These are phyloP conservation scores for Solanum hybrid DNA, from an alignment of 305 asterid genomes.

Conservation along the genomic window DNA sequence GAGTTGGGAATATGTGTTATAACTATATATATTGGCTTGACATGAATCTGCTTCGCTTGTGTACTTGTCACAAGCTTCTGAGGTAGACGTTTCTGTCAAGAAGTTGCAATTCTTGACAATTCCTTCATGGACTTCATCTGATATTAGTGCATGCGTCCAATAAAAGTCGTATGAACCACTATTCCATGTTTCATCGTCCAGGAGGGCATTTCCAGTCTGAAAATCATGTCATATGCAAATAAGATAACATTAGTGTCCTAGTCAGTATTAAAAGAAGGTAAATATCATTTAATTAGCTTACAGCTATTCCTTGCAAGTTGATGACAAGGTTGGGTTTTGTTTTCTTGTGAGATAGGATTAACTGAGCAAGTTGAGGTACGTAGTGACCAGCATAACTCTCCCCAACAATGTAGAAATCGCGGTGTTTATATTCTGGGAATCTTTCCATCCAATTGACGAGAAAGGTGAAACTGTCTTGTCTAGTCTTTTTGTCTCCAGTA, in stretches of 20 bases:
- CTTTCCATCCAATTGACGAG: slow-evolving; percentile 54
- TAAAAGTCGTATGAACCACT: slow-evolving; percentile 34
- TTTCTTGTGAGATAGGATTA: slow-evolving; percentile 44
- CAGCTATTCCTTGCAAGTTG: slow-evolving; percentile 50
- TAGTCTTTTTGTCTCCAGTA: slow-evolving; percentile 35
- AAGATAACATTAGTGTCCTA: background rate
- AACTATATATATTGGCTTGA: slow-evolving; percentile 7
- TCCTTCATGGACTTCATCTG: slow-evolving; percentile 38
- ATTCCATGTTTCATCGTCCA: slow-evolving; percentile 27
- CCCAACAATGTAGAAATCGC: slow-evolving; percentile 48
- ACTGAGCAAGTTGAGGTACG: slow-evolving; percentile 52
- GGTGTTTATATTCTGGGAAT: slow-evolving; percentile 53
- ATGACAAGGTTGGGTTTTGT: slow-evolving; percentile 35
- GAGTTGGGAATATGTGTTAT: slow-evolving; percentile 35
- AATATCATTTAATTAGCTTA: slow-evolving; percentile 9
- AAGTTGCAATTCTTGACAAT: slow-evolving; percentile 30
- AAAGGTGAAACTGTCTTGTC: slow-evolving; percentile 40
- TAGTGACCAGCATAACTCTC: slow-evolving; percentile 71
- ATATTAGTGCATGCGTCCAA: slow-evolving; percentile 54
- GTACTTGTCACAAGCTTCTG: slow-evolving; percentile 13
- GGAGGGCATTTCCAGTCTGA: slow-evolving; percentile 59
- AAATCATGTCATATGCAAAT: background rate
- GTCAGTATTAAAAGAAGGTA: background rate
- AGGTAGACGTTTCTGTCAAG: background rate
- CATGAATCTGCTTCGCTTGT: slow-evolving; percentile 2